These are phyloP conservation scores for Effrenium voratum DNA, from an alignment of 73 alveolate species.

Conservation along the genomic window DNA sequence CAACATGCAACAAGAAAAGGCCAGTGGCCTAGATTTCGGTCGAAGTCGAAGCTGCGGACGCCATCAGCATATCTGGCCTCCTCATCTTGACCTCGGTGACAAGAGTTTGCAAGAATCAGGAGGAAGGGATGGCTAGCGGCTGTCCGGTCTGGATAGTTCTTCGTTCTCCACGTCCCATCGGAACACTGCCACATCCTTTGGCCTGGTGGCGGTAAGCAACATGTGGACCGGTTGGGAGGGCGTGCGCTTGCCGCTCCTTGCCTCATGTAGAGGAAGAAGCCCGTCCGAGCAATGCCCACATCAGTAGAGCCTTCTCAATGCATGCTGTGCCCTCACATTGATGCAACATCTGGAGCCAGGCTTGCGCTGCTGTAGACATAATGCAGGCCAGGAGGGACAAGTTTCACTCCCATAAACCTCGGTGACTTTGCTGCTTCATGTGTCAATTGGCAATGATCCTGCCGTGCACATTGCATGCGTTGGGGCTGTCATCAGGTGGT, in stretches of 20 bases:
- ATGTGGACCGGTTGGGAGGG: not conserved
- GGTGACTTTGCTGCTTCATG: not conserved
- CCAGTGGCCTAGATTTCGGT: constrained; percentile 63
- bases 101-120: not conserved
- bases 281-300: constrained; percentile 48
- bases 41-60: constrained; percentile 90
- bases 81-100: constrained; percentile 9
- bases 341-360: not conserved
- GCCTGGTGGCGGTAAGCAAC: not conserved
- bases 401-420: constrained; percentile 22
- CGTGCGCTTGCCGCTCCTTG: not conserved
- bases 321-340: too few relatives aligned
- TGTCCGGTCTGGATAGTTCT: constrained; percentile 25
- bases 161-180: constrained; percentile 87
- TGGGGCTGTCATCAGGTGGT: not conserved
- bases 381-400: constrained; percentile 82
- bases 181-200: constrained; percentile 62
- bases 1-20: too few relatives aligned
- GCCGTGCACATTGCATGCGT: not conserved
- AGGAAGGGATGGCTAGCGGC: not conserved
- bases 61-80: constrained; percentile 66
- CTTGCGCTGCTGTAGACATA: constrained; percentile 65
- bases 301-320: constrained; percentile 23
- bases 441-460: not conserved
- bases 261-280: constrained; percentile 71